These are phyloP conservation scores for Aspergillus eucalypticola DNA, from an alignment of 2,329 filamentous ascomycete genomes.

Conservation along the genomic window DNA sequence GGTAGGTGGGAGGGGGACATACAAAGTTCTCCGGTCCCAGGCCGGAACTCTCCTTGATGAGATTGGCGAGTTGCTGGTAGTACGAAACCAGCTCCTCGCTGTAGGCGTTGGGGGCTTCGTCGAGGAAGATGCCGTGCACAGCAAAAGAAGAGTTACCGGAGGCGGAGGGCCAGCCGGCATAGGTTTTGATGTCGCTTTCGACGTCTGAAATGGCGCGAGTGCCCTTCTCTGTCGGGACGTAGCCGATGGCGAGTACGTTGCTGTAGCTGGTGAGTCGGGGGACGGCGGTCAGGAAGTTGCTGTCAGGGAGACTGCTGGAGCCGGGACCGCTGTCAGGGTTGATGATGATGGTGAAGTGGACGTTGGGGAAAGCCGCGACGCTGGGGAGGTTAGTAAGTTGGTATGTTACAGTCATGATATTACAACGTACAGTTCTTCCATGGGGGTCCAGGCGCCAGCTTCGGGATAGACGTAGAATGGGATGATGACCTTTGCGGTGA, in stretches of 20 bases:
- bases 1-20: too few species aligned
- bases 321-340: constrained; percentile 23
- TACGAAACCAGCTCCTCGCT: neutral
- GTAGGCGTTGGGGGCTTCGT: constrained; percentile 12
- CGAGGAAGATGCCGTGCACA: constrained; percentile 16
- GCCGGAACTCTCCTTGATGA: constrained; percentile 4
- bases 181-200: constrained; percentile 11
- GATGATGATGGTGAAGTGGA: constrained; percentile 25
- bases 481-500: constrained; percentile 12
- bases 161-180: constrained; percentile 12
- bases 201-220: constrained; percentile 4
- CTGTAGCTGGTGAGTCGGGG: constrained; percentile 5
- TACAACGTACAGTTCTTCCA: constrained; percentile 15
- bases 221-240: constrained; percentile 9
- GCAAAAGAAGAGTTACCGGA: constrained; percentile 11
- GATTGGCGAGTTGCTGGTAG: constrained; percentile 2
- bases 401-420: neutral
- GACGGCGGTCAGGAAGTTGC: constrained; percentile 9
- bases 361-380: constrained; percentile 15
- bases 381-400: neutral
- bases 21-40: constrained; percentile 14
- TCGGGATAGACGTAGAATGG: constrained; percentile 25
- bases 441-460: constrained; percentile 17
- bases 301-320: constrained; percentile 7
- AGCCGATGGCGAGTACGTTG: constrained; percentile 14